A percentile compares a stretch with the other conserved stretches of the same genome.
Evolutionary conservation across 352 stramenopile species (phyloP).

Genomic region (Pythium oligandrum): DNA sequence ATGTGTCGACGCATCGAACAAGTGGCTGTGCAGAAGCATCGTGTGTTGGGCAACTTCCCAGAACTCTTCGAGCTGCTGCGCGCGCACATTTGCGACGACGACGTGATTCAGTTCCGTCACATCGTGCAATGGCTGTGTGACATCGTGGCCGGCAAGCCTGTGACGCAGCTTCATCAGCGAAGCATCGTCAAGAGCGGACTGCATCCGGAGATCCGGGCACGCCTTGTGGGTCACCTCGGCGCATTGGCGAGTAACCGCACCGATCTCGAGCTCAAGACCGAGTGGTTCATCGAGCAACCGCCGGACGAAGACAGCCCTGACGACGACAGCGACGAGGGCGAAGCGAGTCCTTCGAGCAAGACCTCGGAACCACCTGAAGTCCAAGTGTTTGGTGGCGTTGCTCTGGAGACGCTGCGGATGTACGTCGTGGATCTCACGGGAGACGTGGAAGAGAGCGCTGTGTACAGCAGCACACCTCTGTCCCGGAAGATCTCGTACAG

Average conservation of each 20-base stretch:
- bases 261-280: slow-evolving; percentile 60
- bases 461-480: too few relatives aligned
- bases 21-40: slow-evolving; percentile 44
- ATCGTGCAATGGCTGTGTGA: slow-evolving; percentile 66
- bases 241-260: slow-evolving; percentile 52
- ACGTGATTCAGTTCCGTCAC: slow-evolving; percentile 60
- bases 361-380: neutral
- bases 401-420: slow-evolving; percentile 62
- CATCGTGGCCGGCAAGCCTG: slow-evolving; percentile 55
- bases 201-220: slow-evolving; percentile 68
- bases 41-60: slow-evolving; percentile 42
- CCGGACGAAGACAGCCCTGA: slow-evolving; percentile 18
- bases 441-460: too few relatives aligned
- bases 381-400: slow-evolving; percentile 2
- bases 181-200: slow-evolving; percentile 71
- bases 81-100: slow-evolving; percentile 62
- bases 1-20: slow-evolving; percentile 67
- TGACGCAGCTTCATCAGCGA: slow-evolving; percentile 45
- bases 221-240: slow-evolving; percentile 53
- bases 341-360: neutral
- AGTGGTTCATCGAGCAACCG: slow-evolving; percentile 51
- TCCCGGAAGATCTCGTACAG: slow-evolving; percentile 16
- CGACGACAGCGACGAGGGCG: slow-evolving; percentile 28
- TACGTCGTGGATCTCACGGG: slow-evolving; percentile 26
- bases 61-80: slow-evolving; percentile 72